Evolutionary conservation across 2,329 filamentous ascomycete species (phyloP), one percentile per base, ranked within the genome.

Genomic region (Passalora sequoiae): DNA sequence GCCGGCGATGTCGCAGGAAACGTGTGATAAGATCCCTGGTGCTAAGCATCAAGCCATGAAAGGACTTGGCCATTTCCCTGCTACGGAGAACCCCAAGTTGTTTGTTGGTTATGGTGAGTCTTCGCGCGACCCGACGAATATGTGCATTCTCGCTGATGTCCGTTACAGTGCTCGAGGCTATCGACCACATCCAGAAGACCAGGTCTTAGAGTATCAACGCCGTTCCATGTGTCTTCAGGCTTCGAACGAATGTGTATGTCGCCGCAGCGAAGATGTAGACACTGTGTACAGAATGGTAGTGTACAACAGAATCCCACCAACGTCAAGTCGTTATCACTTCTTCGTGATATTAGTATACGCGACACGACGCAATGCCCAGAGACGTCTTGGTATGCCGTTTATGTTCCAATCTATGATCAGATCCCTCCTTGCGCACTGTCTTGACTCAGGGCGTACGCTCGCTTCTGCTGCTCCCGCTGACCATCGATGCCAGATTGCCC

Each of bases 41-140:
- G 69, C 65, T 0, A 66, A 66, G 50, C 66, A 70, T 54, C 65
- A 66, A 51, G 57, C 61, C 1, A 73, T 73, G 69, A 64, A 67
- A 10, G 69, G 65, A 1, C 51, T 73, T 2, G 70, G 71, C 0
- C 70, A 72, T 47, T 74, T 74, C 52, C 69, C 70, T 0, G 69
- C 69, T 1, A 72, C 70, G 0, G 70, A 74, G 46, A 62, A 63
- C 38, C 59, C 60, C 5, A 58, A 54, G 29, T 52, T 58, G 1
- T 63, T 61, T 43, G 60, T 63, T 6, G 54, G 51, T 7, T 61
- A 61, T 41, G 13, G 57, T 59, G 17, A 52, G 57, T 56, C 22
- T 19, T 15, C 19, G 25, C 25, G 15, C 9, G 8, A 4, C 32
- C 22, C 17, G 13, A 5, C 6, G 16, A 15, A 13, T 19, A 10